Percentiles rank a stretch among this genome's conserved stretches.
Evolutionary conservation across 768 basidiomycete genomes (phyloP).

Genomic region (Xerocomus potaroensis): DNA sequence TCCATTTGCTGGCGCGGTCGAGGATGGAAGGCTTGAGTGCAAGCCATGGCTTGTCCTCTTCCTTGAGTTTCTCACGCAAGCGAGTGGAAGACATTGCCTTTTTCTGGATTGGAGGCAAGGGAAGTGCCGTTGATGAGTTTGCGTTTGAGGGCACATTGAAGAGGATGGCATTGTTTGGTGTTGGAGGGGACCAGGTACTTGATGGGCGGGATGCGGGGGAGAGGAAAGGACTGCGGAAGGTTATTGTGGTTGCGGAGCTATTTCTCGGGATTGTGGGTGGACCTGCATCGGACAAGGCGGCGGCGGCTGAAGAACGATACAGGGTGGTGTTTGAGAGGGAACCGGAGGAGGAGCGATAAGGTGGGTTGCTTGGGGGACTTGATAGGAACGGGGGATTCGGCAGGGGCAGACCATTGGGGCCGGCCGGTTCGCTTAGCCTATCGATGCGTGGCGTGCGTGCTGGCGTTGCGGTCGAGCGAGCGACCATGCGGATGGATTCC

Average conservation of each 20-base stretch:
- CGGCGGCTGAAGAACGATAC: slow-evolving; percentile 29
- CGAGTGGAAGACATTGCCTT: slow-evolving; percentile 42
- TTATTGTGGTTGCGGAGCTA: slow-evolving; percentile 38
- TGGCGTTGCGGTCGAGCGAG: slow-evolving; percentile 23
- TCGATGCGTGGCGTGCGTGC: slow-evolving; percentile 20
- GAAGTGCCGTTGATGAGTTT: slow-evolving; percentile 27
- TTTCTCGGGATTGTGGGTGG: slow-evolving; percentile 35
- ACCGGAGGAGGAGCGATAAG: slow-evolving; percentile 36
- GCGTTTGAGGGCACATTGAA: slow-evolving; percentile 27
- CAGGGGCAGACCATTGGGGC: slow-evolving; percentile 26
- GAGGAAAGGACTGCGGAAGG: slow-evolving; percentile 66
- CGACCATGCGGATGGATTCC: slow-evolving; percentile 33
- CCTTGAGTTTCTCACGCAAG: slow-evolving; percentile 46
- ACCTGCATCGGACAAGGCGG: slow-evolving; percentile 12
- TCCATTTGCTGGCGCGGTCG: slow-evolving; percentile 41
- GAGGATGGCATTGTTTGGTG: slow-evolving; percentile 28
- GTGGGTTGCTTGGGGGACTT: slow-evolving; percentile 27
- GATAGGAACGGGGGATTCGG: slow-evolving; percentile 49
- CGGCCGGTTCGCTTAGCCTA: slow-evolving; percentile 12
- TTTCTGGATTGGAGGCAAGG: slow-evolving; percentile 41
- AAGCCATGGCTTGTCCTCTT: slow-evolving; percentile 46
- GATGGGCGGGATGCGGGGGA: slow-evolving; percentile 65
- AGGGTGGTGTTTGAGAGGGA: slow-evolving; percentile 24
- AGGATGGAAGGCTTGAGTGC: slow-evolving; percentile 30
- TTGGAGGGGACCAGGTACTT: slow-evolving; percentile 58